A percentile compares a stretch with the other conserved stretches of the same genome.
Evolutionary conservation across 2,329 filamentous ascomycete genomes (phyloP).

Genomic region (Alternaria metachromatica): DNA sequence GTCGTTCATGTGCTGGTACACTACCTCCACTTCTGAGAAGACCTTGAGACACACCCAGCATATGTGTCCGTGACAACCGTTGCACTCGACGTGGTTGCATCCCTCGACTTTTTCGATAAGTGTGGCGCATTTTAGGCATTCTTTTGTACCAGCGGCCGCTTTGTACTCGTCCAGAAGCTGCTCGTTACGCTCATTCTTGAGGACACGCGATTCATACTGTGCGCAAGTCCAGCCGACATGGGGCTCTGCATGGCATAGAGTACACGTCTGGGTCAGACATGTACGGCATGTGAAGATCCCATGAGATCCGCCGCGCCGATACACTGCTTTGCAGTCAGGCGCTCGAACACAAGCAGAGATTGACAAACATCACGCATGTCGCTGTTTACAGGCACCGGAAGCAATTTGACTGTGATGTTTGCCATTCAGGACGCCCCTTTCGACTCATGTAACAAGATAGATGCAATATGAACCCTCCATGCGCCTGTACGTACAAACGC

Average conservation of each 20-base stretch:
- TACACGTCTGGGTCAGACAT: constrained; percentile 26
- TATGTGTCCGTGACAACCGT: constrained; percentile 15
- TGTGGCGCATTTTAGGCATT: constrained; percentile 43
- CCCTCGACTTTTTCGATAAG: constrained; percentile 54
- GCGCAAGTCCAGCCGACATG: constrained; percentile 29
- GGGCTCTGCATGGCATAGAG: constrained; percentile 20
- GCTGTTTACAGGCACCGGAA: background rate
- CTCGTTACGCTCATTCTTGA: constrained; percentile 20
- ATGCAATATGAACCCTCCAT: background rate
- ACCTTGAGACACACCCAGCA: constrained; percentile 26
- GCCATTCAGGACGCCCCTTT: background rate
- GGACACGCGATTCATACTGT: constrained; percentile 10
- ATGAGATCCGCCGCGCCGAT: constrained; percentile 6
- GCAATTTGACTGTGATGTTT: background rate
- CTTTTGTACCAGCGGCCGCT: constrained; percentile 19
- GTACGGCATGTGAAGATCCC: constrained; percentile 23
- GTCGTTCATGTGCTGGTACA: constrained; percentile 18
- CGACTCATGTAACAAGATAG: background rate
- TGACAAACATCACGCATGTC: background rate
- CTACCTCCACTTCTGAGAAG: constrained; percentile 7
- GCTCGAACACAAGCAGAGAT: constrained; percentile 5
- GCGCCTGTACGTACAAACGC: background rate
- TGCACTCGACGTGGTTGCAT: constrained; percentile 58
- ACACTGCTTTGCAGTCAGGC: constrained; percentile 26
- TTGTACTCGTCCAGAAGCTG: constrained; percentile 18